Conservation (phyloP, 2,329 filamentous ascomycete species). For the Apiospora malaysiana region DNA sequence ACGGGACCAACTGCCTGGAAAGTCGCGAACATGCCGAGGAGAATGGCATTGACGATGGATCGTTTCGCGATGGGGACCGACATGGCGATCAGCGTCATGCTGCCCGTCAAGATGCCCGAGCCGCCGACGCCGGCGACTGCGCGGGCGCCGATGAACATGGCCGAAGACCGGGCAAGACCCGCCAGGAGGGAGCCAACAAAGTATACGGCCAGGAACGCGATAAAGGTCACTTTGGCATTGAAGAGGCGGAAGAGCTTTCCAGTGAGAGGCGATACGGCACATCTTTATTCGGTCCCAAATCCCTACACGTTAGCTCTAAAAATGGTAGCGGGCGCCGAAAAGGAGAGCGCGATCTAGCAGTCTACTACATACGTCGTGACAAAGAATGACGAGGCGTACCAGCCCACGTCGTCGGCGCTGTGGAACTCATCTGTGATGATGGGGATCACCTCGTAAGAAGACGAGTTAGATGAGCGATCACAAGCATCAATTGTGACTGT, state of each 20-base stretch:
- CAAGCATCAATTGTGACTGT: too few species aligned
- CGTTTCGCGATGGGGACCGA: constrained; percentile 7
- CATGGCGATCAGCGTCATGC: constrained; percentile 14
- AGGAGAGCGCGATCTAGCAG: constrained; percentile 32
- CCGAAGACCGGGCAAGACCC: constrained; percentile 40
- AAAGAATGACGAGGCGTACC: constrained; percentile 47
- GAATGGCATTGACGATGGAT: constrained; percentile 6
- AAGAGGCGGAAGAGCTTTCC: constrained; percentile 43
- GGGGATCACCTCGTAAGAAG: constrained; percentile 30
- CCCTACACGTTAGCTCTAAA: constrained; percentile 28
- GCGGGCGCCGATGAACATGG: constrained; percentile 42
- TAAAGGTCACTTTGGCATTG: constrained; percentile 40
- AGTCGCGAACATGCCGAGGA: neutral
- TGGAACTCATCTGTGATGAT: constrained; percentile 39
- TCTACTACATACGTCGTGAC: constrained; percentile 33
- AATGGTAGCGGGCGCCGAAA: constrained; percentile 33
- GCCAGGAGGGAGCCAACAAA: constrained; percentile 45
- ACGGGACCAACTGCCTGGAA: constrained; percentile 1
- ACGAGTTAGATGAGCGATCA: neutral
- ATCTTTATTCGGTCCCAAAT: neutral
- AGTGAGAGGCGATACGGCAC: constrained; percentile 28
- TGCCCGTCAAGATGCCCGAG: constrained; percentile 36
- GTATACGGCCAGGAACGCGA: constrained; percentile 41
- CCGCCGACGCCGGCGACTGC: constrained; percentile 43
- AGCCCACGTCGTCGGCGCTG: constrained; percentile 46